Evolutionary conservation across 2,329 filamentous ascomycete genomes (phyloP), one percentile per base, ranked within the genome.

Genomic region (Botrytis porri): DNA sequence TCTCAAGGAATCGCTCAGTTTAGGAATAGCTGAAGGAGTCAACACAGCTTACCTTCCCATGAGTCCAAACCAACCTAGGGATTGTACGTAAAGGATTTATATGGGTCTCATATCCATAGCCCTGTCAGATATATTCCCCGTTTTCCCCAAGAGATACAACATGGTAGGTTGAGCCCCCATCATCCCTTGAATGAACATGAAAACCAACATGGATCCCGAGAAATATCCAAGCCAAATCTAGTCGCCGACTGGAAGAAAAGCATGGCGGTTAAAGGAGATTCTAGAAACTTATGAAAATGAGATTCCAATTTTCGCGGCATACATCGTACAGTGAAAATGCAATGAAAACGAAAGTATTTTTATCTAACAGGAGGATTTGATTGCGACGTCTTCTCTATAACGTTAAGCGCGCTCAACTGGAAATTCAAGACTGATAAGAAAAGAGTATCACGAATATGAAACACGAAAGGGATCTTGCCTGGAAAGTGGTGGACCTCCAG

Each of bases 81-180:
- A 66, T 51, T 51, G 43, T 66, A 66, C 43, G 32, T 66, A 43
- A 51, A 35, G 48, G 63, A 45, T 51, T 66, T 51, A 10, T 37
- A 66, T 66, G 32, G 43, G 22, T 66, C 63, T n/a, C 45, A 51
- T 66, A 51, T 18, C 18, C 32, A 43, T 66, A 37, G 43, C 63
- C 32, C 43, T n/a, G 22, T 66, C 63, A 51, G 25, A 39, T 37
- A n/a, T 65, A 51, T 51, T 20, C 29, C 4, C 43, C 12, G 29
- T 41, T 29, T 43, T 37, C 43, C 43, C 43, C 62, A 45, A 22
- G 29, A 64, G 18, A 45, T n/a, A 8, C 9, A n/a, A 32, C 6
- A 51, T 39, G 43, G 22, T 35, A 37, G 14, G 32, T 37, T 51
- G 32, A 51, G 25, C 12, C 32, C 43, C 48, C 48, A 54, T 54